phyloP scores from a whole-genome alignment of 768 basidiomycete species.

The Podaxis pistillaris region DNA sequence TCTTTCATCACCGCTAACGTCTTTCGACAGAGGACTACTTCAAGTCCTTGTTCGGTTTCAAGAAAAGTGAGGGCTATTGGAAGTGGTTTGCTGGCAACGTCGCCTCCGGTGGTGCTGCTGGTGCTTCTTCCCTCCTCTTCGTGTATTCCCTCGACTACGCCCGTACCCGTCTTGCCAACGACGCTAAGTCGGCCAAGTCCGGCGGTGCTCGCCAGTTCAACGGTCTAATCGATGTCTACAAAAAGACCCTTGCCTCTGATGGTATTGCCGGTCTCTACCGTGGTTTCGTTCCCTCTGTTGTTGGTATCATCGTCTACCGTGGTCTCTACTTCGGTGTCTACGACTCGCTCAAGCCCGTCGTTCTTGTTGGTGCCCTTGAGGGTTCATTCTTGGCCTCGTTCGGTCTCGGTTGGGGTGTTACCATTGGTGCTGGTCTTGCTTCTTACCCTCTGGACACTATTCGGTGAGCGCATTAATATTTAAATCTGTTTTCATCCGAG shows the following conservation, averaged over 20 bases:
- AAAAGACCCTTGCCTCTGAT: constrained; percentile 95
- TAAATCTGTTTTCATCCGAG: constrained; percentile 13
- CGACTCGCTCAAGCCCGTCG: constrained; percentile 94
- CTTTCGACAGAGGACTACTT: constrained; percentile 84
- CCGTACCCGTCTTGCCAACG: constrained; percentile 98
- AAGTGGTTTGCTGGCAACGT: constrained; percentile 98
- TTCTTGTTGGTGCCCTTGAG: constrained; percentile 92
- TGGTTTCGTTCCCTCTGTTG: constrained; percentile 98
- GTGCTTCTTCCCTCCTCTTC: constrained; percentile 97
- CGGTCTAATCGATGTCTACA: constrained; percentile 96
- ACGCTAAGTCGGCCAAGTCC: constrained; percentile 93
- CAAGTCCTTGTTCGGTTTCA: constrained; percentile 98
- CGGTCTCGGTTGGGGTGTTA: constrained; percentile 98
- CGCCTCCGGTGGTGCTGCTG: constrained; percentile 97
- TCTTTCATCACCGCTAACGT: constrained; percentile 9
- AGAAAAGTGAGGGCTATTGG: constrained; percentile 97
- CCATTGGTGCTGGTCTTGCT: constrained; percentile 98
- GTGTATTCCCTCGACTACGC: constrained; percentile 99
- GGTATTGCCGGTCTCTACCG: constrained; percentile 99
- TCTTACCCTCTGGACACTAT: constrained; percentile 94
- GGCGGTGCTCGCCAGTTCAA: constrained; percentile 97
- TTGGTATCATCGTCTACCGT: constrained; percentile 99
- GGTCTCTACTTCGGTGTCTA: constrained; percentile 99
- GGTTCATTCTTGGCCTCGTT: constrained; percentile 98
- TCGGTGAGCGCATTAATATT: constrained; percentile 47